Conservation (phyloP, 768 basidiomycete genomes). For the Pisolithus tinctorius region DNA sequence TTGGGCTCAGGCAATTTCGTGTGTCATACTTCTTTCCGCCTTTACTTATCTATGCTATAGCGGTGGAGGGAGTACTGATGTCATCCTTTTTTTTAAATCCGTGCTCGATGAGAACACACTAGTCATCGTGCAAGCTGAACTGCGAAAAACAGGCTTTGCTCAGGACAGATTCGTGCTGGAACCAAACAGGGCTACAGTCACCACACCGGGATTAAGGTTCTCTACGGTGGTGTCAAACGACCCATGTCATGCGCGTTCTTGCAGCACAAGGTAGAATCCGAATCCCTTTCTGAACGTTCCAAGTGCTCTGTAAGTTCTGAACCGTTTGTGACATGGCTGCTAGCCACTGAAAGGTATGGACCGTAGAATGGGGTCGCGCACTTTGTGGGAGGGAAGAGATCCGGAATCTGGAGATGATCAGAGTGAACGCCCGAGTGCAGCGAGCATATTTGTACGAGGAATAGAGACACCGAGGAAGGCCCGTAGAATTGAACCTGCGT, state of each 20-base stretch:
- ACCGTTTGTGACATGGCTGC: slow-evolving; percentile 3
- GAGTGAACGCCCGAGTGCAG: neutral
- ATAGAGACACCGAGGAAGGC: neutral
- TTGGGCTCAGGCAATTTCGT: slow-evolving; percentile 49
- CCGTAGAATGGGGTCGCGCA: neutral
- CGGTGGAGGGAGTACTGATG: neutral
- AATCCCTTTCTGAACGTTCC: neutral
- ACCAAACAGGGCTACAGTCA: too few species aligned
- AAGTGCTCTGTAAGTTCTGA: neutral
- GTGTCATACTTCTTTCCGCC: slow-evolving; percentile 7
- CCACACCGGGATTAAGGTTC: too few species aligned
- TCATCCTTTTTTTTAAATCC: too few species aligned
- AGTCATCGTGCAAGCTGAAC: too few species aligned
- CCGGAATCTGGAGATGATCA: neutral
- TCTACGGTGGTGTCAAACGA: neutral
- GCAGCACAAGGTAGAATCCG: neutral
- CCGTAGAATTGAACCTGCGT: neutral
- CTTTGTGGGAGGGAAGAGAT: neutral
- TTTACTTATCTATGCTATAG: neutral
- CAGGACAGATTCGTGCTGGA: too few species aligned
- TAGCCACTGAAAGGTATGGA: neutral
- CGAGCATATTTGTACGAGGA: neutral
- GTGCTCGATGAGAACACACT: too few species aligned
- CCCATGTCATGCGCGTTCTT: too few species aligned
- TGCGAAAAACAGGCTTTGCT: too few species aligned